phyloP scores from a whole-genome alignment of 1,139 yeast genomes.

The Arxiozyma bovina region DNA sequence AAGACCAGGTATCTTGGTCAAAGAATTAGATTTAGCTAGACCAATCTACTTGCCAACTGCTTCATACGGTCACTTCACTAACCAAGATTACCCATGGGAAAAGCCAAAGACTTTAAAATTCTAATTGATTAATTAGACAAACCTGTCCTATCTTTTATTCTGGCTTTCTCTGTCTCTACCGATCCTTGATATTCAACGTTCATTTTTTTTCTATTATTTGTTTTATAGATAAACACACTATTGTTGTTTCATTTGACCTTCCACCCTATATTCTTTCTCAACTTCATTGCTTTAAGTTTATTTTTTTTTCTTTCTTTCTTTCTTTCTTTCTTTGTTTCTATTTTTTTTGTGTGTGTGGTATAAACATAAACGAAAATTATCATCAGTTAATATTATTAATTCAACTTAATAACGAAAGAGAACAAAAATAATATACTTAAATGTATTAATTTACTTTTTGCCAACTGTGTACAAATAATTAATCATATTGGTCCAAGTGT shows the following conservation, averaged over 20 bases:
- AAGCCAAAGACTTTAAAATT: slow-evolving; percentile 82
- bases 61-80: slow-evolving; percentile 98
- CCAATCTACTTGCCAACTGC: slow-evolving; percentile 99
- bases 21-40: slow-evolving; percentile 92
- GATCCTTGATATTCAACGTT: neutral
- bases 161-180: neutral
- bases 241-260: neutral
- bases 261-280: neutral
- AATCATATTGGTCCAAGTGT: neutral
- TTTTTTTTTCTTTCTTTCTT: no score
- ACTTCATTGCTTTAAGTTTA: no score
- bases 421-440: neutral
- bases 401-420: slow-evolving; percentile 8
- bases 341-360: no score
- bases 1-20: slow-evolving; percentile 99
- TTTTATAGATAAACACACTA: neutral
- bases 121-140: slow-evolving; percentile 32
- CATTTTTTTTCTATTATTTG: neutral
- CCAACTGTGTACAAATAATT: no score
- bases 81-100: slow-evolving; percentile 98
- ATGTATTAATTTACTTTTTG: neutral
- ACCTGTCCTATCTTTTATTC: neutral
- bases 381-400: slow-evolving; percentile 3
- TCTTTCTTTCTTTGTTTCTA: no score
- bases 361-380: neutral